Conservation (phyloP, 2,329 filamentous ascomycete genomes). For the Thelonectria rubi region DNA sequence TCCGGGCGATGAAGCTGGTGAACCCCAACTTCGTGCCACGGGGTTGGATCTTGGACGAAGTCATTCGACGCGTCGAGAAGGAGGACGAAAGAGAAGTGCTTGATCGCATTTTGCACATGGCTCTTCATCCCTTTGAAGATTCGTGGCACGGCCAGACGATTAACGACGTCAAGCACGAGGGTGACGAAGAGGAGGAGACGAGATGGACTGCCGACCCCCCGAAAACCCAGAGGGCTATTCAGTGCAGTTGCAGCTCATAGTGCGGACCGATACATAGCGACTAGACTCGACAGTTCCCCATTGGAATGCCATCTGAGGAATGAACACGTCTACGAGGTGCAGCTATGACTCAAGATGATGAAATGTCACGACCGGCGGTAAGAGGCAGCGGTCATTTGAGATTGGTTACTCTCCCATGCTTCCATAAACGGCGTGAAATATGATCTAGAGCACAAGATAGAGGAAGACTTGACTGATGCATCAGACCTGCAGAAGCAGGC, state of each 20-base stretch:
- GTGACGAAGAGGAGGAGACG: conserved; percentile 77
- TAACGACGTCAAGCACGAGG: conserved; percentile 59
- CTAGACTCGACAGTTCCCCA: conserved; percentile 1
- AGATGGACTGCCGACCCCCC: conserved; percentile 90
- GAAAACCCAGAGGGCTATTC: conserved; percentile 78
- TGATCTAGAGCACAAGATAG: conserved; percentile 77
- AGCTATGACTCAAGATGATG: conserved; percentile 29
- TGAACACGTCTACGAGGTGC: conserved; percentile 8
- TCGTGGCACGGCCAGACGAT: conserved; percentile 67
- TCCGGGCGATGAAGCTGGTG: conserved; percentile 79
- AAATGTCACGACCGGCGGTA: conserved; percentile 78
- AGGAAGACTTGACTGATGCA: conserved; percentile 71
- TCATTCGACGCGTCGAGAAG: conserved; percentile 89
- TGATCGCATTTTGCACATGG: conserved; percentile 81
- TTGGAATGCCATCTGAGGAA: neutral
- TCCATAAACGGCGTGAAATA: conserved; percentile 73
- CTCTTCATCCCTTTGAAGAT: conserved; percentile 85
- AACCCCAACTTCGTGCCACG: conserved; percentile 95
- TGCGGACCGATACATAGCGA: conserved; percentile 4
- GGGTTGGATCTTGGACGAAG: conserved; percentile 91
- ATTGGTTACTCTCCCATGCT: conserved; percentile 69
- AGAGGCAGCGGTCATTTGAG: conserved; percentile 72
- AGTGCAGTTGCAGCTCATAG: conserved; percentile 94
- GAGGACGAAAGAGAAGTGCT: conserved; percentile 83
- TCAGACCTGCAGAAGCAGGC: conserved; percentile 48